Conservation (phyloP, 2,329 filamentous ascomycete genomes). For the Fusarium goolgardi region DNA sequence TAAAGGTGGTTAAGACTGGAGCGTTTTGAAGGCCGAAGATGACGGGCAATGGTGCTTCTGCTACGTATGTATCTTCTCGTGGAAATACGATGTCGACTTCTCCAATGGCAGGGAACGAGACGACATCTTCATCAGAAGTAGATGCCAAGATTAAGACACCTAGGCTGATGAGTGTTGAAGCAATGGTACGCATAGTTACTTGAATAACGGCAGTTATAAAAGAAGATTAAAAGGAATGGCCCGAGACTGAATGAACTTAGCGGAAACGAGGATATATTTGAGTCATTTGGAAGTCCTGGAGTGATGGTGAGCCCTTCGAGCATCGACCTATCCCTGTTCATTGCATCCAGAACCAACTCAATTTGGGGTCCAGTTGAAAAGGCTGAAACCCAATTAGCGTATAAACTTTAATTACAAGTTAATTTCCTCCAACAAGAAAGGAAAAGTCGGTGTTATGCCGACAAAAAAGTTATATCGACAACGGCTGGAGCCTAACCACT, state of each 20-base stretch:
- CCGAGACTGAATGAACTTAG: neutral
- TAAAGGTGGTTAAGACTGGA: constrained; percentile 24
- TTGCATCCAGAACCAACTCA: constrained; percentile 8
- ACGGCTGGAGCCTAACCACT: too few relatives aligned
- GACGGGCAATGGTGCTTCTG: constrained; percentile 28
- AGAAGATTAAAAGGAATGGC: neutral
- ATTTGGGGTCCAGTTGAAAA: constrained; percentile 15
- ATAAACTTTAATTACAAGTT: constrained; percentile 1
- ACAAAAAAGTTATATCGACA: too few relatives aligned
- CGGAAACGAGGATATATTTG: neutral
- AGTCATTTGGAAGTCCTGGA: neutral
- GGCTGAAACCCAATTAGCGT: constrained; percentile 10
- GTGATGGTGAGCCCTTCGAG: constrained; percentile 7
- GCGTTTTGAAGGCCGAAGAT: constrained; percentile 35
- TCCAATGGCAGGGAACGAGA: constrained; percentile 26
- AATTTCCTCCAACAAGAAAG: neutral
- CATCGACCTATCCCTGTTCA: constrained; percentile 31
- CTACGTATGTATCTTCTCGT: constrained; percentile 28
- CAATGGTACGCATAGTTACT: constrained; percentile 3
- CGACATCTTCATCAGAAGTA: constrained; percentile 7
- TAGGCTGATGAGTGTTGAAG: neutral
- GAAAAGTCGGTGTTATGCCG: too few relatives aligned
- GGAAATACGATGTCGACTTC: constrained; percentile 34
- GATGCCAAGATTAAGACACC: neutral
- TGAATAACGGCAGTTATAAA: neutral